Evolutionary conservation across 169 alveolate genomes (phyloP), one percentile per base, ranked within the genome.

Genomic region (Plasmodium gaboni): DNA sequence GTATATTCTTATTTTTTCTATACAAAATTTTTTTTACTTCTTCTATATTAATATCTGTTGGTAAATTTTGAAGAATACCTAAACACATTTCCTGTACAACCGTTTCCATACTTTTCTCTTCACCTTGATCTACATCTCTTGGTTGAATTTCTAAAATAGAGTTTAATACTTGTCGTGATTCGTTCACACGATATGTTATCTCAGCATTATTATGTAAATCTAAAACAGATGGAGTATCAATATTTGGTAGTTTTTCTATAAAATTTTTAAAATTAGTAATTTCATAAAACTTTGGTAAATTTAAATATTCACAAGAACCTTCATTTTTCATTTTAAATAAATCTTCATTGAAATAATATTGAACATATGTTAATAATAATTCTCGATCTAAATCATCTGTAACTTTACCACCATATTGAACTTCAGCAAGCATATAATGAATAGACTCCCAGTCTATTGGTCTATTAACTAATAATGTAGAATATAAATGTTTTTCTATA

Each of bases 381-480:
- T 97, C 97, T 87, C 98, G 91, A 93, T 97, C 99, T 91, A 97
- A 96, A 78, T 96, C 98, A 88, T 98, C 99, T 71, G 99, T 98
- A 70, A 98, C 98, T 73, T 99, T 96, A 65, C 99, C 99, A 10
- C 99, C 99, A 89, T 97, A 98, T 94, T 97, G 97, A 17, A 98
- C 98, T 89, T 97, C 99, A 60, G 98, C 97, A 44, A 98, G 97
- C 99, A 98, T 98, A 91, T 96, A 97, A 80, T 95, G 96, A 46
- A 97, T 96, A 12, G 98, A 97, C 71, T 95, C 95, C 99, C 98
- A 95, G 71, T 96, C 95, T 13, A 96, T 92, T 85, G 98, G 97
- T 74, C 95, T 93, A 72, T 85, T 92, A 17, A 95, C 93, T 32
- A 97, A 88, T 38, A 97, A 87, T 46, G 97, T 94, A 65, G 97